These are phyloP conservation scores for Hansenula sp. DNA, from an alignment of 1,139 yeast genomes.

Conservation along the genomic window DNA sequence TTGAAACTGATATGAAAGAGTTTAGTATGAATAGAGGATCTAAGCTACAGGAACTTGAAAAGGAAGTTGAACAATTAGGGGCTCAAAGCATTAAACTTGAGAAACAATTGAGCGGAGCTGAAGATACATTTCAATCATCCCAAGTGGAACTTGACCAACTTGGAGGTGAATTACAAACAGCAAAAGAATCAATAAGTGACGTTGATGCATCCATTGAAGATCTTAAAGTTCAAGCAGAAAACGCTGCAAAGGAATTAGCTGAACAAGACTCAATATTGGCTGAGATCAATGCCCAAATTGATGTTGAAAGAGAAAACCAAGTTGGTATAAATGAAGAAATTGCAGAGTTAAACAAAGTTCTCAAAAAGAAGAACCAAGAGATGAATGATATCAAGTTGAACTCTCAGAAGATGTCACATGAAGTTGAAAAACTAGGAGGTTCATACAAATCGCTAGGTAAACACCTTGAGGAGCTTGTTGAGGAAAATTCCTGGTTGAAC, in stretches of 20 bases:
- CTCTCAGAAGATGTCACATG: slow-evolving; percentile 59
- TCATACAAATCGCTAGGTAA: slow-evolving; percentile 38
- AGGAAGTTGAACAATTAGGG: slow-evolving; percentile 44
- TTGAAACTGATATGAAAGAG: slow-evolving; percentile 79
- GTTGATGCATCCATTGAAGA: slow-evolving; percentile 35
- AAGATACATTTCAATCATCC: slow-evolving; percentile 55
- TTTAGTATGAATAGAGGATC: slow-evolving; percentile 76
- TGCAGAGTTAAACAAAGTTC: slow-evolving; percentile 50
- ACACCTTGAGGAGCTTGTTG: slow-evolving; percentile 44
- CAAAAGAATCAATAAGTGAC: slow-evolving; percentile 38
- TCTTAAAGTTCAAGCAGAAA: slow-evolving; percentile 31
- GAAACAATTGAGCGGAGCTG: slow-evolving; percentile 38
- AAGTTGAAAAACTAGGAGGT: slow-evolving; percentile 51
- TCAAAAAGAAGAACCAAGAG: slow-evolving; percentile 47
- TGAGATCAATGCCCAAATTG: slow-evolving; percentile 40
- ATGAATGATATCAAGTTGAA: slow-evolving; percentile 49
- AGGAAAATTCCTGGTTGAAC: slow-evolving; percentile 68
- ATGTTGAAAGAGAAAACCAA: slow-evolving; percentile 58
- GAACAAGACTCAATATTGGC: slow-evolving; percentile 30
- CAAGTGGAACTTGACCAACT: slow-evolving; percentile 73
- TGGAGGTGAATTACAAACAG: slow-evolving; percentile 46
- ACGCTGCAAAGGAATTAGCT: slow-evolving; percentile 27
- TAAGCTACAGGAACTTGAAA: slow-evolving; percentile 65
- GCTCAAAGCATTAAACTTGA: slow-evolving; percentile 37
- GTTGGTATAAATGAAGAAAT: slow-evolving; percentile 78